Evolutionary conservation across 164 flowering plant genomes (phyloP).

Genomic region (Kingdonia uniflora): DNA sequence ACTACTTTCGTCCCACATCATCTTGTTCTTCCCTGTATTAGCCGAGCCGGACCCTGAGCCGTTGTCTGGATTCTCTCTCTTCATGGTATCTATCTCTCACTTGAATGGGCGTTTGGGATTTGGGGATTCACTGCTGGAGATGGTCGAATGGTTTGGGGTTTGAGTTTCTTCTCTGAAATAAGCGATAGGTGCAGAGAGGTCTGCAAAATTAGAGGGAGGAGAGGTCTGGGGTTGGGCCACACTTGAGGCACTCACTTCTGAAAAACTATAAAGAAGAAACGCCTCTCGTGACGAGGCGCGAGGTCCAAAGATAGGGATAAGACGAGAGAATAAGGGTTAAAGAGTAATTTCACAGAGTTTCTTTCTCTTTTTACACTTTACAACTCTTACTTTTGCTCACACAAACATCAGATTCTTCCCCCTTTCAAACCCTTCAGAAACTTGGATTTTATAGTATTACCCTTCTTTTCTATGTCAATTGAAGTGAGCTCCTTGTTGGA

Average conservation of each 20-base stretch:
- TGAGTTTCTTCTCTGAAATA: not conserved
- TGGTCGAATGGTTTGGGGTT: not conserved
- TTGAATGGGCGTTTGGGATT: not conserved
- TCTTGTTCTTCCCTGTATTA: slow-evolving; percentile 15
- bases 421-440: too few relatives aligned
- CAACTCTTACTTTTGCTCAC: not conserved
- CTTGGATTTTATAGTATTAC: too few relatives aligned
- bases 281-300: slow-evolving; percentile 5
- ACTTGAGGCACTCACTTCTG: slow-evolving; percentile 6
- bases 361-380: not conserved
- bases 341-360: not conserved
- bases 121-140: not conserved
- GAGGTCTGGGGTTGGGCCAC: not conserved
- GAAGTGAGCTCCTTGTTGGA: too few relatives aligned
- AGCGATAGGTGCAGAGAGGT: not conserved
- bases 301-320: not conserved
- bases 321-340: too few relatives aligned
- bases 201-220: not conserved
- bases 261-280: not conserved
- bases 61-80: not conserved
- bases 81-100: not conserved
- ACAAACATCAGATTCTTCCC: not conserved
- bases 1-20: slow-evolving; percentile 30
- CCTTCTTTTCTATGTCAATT: too few relatives aligned
- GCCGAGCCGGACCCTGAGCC: not conserved